A percentile compares a stretch with the other conserved stretches of the same genome.
phyloP scores from a whole-genome alignment of 129 eudicot species.

The Flaveria bidentis region DNA sequence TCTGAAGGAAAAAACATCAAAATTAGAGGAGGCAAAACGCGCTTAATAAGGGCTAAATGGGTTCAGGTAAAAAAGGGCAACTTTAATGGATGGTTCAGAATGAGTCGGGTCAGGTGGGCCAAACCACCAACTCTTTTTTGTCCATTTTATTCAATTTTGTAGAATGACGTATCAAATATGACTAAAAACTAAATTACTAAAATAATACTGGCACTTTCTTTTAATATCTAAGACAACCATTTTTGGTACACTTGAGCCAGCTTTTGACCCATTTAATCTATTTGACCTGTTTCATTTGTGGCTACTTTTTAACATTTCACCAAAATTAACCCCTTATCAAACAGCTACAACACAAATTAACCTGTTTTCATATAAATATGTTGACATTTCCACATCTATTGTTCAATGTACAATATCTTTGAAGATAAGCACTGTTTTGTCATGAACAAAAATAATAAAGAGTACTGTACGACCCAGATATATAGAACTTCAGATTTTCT shows the following conservation, averaged over 20 bases:
- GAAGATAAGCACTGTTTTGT: neutral
- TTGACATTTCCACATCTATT: neutral
- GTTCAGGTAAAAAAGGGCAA: neutral
- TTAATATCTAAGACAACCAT: neutral
- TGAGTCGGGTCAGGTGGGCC: neutral
- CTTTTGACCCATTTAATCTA: neutral
- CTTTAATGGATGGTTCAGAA: neutral
- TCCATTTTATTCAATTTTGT: neutral
- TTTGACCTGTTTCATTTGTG: neutral
- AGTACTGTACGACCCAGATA: neutral
- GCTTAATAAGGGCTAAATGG: neutral
- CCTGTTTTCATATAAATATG: too few species aligned
- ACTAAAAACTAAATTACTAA: neutral
- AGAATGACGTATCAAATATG: neutral
- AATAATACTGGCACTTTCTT: neutral
- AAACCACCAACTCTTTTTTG: neutral
- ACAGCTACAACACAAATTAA: neutral
- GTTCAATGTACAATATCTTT: neutral
- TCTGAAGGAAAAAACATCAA: slow-evolving; percentile 40
- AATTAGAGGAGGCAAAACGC: slow-evolving; percentile 17
- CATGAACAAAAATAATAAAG: neutral
- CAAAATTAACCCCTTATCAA: neutral
- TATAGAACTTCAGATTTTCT: neutral
- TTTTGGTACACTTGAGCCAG: neutral
- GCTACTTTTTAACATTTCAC: neutral